Conservation (phyloP, 192 early-diverging fungal genomes). For the Entrophospora sp. region DNA sequence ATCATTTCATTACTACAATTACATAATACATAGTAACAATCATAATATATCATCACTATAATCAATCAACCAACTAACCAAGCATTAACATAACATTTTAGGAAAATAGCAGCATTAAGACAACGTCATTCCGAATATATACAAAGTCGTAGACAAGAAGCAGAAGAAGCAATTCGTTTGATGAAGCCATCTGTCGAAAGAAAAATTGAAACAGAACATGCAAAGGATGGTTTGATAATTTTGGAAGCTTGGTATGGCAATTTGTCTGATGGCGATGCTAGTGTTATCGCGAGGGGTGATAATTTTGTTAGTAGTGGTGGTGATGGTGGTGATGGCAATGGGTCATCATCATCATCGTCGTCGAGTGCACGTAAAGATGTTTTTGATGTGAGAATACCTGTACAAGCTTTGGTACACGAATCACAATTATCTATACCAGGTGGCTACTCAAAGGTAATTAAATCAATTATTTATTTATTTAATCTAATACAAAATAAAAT, state of each 20-base stretch:
- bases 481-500: not conserved
- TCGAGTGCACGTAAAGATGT: conserved; percentile 25
- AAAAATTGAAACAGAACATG: conserved; percentile 59
- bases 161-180: conserved; percentile 64
- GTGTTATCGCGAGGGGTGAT: too few relatives aligned
- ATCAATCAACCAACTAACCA: too few relatives aligned
- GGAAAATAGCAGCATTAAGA: conserved; percentile 47
- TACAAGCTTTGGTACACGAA: conserved; percentile 76
- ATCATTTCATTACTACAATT: conserved; percentile 4
- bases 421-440: conserved; percentile 84
- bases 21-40: not conserved
- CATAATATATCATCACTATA: conserved; percentile 6
- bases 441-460: conserved; percentile 72
- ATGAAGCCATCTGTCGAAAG: conserved; percentile 59
- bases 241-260: conserved; percentile 84
- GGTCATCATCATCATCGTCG: too few relatives aligned
- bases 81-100: conserved; percentile 22
- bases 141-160: conserved; percentile 60
- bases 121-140: conserved; percentile 58
- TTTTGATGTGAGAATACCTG: conserved; percentile 78
- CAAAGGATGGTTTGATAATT: conserved; percentile 71
- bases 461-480: not conserved
- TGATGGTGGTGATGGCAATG: too few relatives aligned
- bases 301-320: too few relatives aligned
- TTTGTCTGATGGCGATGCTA: conserved; percentile 33